A percentile compares a stretch with the other conserved stretches of the same genome.
Evolutionary conservation across 2,329 filamentous ascomycete genomes (phyloP).

Genomic region (Phyllosticta capitalensis): DNA sequence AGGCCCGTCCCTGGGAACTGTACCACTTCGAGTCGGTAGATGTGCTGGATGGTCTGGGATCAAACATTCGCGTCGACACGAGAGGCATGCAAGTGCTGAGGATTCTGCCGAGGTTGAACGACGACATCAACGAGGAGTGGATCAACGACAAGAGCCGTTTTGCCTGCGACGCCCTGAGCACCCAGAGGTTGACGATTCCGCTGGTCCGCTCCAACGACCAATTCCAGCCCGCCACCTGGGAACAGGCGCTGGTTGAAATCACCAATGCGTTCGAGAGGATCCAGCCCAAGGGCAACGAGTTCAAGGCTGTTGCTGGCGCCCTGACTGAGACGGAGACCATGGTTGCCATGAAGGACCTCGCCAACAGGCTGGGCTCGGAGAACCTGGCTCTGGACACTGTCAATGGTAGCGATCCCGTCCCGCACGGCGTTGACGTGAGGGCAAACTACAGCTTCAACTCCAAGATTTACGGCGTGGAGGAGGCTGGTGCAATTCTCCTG

Average conservation of each 20-base stretch:
- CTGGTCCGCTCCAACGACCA: constrained; percentile 80
- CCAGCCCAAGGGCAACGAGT: constrained; percentile 80
- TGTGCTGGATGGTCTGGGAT: constrained; percentile 84
- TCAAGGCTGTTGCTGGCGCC: constrained; percentile 89
- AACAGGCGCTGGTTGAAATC: constrained; percentile 86
- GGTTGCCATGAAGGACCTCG: constrained; percentile 93
- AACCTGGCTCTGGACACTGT: constrained; percentile 91
- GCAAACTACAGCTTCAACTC: constrained; percentile 98
- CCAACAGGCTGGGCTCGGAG: constrained; percentile 92
- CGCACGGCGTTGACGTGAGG: constrained; percentile 87
- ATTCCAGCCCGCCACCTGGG: constrained; percentile 89
- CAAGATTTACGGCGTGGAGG: constrained; percentile 84
- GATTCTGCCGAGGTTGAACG: constrained; percentile 82
- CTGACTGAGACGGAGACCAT: constrained; percentile 87
- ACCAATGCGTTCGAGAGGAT: constrained; percentile 68
- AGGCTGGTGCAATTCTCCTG: constrained; percentile 84
- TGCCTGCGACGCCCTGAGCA: constrained; percentile 92
- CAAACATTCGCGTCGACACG: constrained; percentile 88
- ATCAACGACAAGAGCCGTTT: constrained; percentile 98
- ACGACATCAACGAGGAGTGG: constrained; percentile 99
- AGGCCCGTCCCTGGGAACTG: constrained; percentile 91
- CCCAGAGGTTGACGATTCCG: constrained; percentile 87
- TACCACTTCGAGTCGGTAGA: constrained; percentile 95
- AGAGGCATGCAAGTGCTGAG: constrained; percentile 95
- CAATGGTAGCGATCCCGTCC: constrained; percentile 69